phyloP scores from a whole-genome alignment of 345 rosid species.

The Populus ilicifolia region DNA sequence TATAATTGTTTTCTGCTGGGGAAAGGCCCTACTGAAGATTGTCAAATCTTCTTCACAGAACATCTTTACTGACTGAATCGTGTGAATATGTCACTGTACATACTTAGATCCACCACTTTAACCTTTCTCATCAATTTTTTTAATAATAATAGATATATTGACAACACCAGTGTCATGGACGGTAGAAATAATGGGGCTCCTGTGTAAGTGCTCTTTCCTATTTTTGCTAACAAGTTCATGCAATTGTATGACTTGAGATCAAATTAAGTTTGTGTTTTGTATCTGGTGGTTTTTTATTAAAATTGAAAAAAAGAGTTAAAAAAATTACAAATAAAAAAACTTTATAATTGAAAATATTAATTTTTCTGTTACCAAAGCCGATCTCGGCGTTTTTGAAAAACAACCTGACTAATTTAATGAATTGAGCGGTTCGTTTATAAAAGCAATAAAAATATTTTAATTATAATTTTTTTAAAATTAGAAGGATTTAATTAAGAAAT shows the following conservation, averaged over 20 bases:
- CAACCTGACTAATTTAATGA: rapidly evolving
- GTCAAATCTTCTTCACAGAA: slow-evolving; percentile 15
- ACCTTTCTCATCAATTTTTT: neutral
- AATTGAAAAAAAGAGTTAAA: no score
- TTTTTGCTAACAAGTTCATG: neutral
- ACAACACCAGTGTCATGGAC: neutral
- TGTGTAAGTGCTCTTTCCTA: neutral
- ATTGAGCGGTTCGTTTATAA: no score
- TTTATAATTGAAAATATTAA: no score
- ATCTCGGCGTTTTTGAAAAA: no score
- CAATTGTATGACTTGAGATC: neutral
- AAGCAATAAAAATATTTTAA: rapidly evolving
- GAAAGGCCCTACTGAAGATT: neutral
- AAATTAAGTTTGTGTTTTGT: no score
- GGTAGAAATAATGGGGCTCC: neutral
- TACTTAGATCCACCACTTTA: neutral
- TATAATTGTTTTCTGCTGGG: neutral
- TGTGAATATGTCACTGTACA: neutral
- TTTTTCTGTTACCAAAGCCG: no score
- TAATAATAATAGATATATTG: neutral
- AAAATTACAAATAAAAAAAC: no score
- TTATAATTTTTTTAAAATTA: no score
- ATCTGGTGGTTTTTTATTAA: no score
- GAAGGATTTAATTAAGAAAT: no score
- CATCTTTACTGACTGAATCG: neutral